Evolutionary conservation across 208 protist species (phyloP).

Genomic region (Vickermania ingenoplastis): DNA sequence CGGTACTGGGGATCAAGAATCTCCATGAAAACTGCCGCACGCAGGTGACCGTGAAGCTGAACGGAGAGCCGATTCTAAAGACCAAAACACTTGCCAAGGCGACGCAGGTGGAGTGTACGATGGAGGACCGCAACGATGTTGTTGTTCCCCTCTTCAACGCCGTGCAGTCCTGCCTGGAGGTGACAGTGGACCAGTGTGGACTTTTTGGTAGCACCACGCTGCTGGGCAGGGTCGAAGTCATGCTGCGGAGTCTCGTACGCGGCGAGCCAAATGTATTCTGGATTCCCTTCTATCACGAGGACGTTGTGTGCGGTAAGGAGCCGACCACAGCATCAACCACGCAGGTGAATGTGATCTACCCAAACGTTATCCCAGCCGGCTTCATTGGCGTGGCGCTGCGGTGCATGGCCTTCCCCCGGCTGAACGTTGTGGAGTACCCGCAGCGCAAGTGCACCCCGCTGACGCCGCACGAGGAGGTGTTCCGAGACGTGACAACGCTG

Average conservation of each 20-base stretch:
- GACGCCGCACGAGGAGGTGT: constrained; percentile 24
- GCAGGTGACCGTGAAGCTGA: constrained; percentile 63
- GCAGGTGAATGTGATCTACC: background rate
- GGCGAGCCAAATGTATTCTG: constrained; percentile 59
- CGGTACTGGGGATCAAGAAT: constrained; percentile 41
- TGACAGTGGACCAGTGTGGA: constrained; percentile 47
- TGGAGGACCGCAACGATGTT: constrained; percentile 57
- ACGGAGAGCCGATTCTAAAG: constrained; percentile 33
- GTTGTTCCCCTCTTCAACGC: constrained; percentile 40
- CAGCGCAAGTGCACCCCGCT: background rate
- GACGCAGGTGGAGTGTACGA: constrained; percentile 24
- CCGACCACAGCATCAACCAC: background rate
- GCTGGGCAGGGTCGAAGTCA: constrained; percentile 37
- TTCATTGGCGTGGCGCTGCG: constrained; percentile 56
- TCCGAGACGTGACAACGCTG: constrained; percentile 59
- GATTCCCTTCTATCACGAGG: constrained; percentile 37
- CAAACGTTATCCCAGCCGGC: constrained; percentile 16
- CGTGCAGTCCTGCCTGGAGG: constrained; percentile 23
- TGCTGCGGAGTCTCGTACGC: constrained; percentile 37
- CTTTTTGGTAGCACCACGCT: constrained; percentile 19
- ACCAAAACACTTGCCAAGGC: constrained; percentile 30
- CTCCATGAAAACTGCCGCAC: constrained; percentile 16
- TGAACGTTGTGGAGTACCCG: constrained; percentile 32
- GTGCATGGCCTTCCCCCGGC: constrained; percentile 56
- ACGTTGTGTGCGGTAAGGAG: background rate